These are phyloP conservation scores for Penstemon davidsonii DNA, from an alignment of 257 asterid genomes.

Conservation along the genomic window DNA sequence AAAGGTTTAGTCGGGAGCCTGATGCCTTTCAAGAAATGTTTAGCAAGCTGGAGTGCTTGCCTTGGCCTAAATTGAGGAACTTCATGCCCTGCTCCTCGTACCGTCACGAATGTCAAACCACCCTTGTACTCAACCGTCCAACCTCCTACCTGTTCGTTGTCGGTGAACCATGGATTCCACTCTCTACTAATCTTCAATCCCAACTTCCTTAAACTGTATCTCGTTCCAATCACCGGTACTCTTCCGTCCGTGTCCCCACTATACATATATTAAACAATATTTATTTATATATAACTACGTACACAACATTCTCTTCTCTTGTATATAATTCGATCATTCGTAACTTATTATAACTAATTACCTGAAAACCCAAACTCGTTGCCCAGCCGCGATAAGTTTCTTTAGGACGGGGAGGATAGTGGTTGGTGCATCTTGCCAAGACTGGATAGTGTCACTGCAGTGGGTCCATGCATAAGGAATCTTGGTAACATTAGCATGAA, in stretches of 20 bases:
- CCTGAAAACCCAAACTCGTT: constrained; percentile 82
- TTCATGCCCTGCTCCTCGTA: constrained; percentile 92
- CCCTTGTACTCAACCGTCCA: constrained; percentile 75
- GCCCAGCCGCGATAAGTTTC: constrained; percentile 51
- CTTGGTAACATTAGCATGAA: constrained; percentile 75
- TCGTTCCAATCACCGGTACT: constrained; percentile 57
- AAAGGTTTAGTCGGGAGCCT: constrained; percentile 53
- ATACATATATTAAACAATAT: background rate
- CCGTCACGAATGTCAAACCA: constrained; percentile 60
- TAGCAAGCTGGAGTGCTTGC: constrained; percentile 57
- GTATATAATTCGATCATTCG: too few relatives aligned
- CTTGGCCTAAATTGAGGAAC: constrained; percentile 73
- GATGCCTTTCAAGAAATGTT: constrained; percentile 52
- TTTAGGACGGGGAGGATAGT: constrained; percentile 60
- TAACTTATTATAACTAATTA: constrained; percentile 7
- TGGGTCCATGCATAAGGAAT: constrained; percentile 78
- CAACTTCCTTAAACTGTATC: constrained; percentile 40
- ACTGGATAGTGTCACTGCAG: constrained; percentile 62
- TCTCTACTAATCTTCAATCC: constrained; percentile 46
- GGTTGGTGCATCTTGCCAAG: constrained; percentile 51
- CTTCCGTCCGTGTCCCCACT: constrained; percentile 62
- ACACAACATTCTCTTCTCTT: background rate
- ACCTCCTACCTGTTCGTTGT: constrained; percentile 51
- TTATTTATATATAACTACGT: background rate
- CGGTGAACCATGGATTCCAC: constrained; percentile 64